Conservation (phyloP, 768 basidiomycete species). For the Kwoniella sp. region DNA sequence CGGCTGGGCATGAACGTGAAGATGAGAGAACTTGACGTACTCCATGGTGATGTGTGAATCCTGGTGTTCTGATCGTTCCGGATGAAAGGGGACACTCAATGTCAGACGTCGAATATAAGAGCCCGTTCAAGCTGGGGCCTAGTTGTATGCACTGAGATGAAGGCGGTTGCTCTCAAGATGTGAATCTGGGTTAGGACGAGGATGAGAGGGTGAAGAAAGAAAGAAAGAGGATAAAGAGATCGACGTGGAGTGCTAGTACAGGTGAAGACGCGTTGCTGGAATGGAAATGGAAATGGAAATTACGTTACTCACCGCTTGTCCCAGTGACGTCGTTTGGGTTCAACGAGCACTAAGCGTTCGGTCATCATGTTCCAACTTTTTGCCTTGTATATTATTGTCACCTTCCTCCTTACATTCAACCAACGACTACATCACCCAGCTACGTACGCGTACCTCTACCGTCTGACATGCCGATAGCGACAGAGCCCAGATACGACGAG, state of each 20-base stretch:
- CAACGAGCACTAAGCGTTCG: too few relatives aligned
- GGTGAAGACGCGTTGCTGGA: neutral
- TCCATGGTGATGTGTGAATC: conserved; percentile 1
- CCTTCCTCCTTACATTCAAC: conserved; percentile 1
- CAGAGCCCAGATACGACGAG: neutral
- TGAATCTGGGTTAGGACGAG: neutral
- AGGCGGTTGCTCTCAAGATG: neutral
- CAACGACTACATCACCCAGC: too few relatives aligned
- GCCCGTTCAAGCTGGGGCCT: too few relatives aligned
- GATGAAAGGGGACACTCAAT: too few relatives aligned
- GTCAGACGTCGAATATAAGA: too few relatives aligned
- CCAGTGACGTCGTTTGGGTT: neutral
- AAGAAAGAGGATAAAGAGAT: conserved; percentile 5
- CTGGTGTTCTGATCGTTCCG: too few relatives aligned
- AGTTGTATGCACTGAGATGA: too few relatives aligned
- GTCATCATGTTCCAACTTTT: too few relatives aligned
- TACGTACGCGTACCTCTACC: too few relatives aligned
- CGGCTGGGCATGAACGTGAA: neutral
- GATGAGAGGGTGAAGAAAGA: neutral
- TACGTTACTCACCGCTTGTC: neutral
- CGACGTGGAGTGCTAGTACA: conserved; percentile 7
- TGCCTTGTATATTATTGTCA: neutral
- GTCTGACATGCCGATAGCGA: conserved; percentile 20
- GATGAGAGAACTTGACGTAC: neutral
- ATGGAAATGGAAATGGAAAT: too few relatives aligned